A percentile compares a stretch with the other conserved stretches of the same genome.
Evolutionary conservation across 1,284 basidiomycete species (phyloP).

Genomic region (Puccinia hordei): DNA sequence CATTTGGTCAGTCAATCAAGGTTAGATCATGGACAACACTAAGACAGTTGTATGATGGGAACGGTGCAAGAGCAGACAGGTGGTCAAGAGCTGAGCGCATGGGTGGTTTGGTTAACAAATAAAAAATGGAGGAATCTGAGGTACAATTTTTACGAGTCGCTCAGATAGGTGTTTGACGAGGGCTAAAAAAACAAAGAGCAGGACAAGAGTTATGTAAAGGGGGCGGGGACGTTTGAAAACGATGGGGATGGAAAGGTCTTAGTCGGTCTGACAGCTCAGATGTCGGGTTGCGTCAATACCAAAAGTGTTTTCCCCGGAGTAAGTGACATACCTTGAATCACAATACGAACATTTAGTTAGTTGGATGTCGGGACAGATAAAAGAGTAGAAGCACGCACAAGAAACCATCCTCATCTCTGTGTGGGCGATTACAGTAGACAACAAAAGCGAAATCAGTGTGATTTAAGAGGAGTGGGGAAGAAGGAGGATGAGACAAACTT

Average conservation of each 20-base stretch:
- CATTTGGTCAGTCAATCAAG: too few species aligned
- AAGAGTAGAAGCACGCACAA: constrained; percentile 68
- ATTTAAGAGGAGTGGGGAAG: neutral
- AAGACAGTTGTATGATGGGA: too few species aligned
- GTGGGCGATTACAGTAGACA: neutral
- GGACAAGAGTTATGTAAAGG: neutral
- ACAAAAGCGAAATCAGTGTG: neutral
- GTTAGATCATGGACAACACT: too few species aligned
- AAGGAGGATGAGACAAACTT: constrained; percentile 58
- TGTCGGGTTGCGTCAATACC: constrained; percentile 60
- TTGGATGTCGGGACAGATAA: neutral
- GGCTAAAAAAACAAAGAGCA: neutral
- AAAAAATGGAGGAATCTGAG: too few species aligned
- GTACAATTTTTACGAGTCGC: too few species aligned
- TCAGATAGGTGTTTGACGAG: neutral
- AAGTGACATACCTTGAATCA: constrained; percentile 63
- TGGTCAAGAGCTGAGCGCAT: too few species aligned
- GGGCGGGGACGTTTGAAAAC: neutral
- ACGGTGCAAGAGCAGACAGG: too few species aligned
- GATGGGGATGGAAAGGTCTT: neutral
- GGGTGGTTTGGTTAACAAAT: too few species aligned
- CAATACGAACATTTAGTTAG: neutral
- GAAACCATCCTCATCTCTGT: constrained; percentile 89
- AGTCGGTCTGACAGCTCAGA: neutral
- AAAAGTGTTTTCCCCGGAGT: constrained; percentile 96